Percentiles rank a stretch among this genome's conserved stretches.
Evolutionary conservation across 176 grass and related monocot species (phyloP).

Genomic region (Oryza meyeriana): DNA sequence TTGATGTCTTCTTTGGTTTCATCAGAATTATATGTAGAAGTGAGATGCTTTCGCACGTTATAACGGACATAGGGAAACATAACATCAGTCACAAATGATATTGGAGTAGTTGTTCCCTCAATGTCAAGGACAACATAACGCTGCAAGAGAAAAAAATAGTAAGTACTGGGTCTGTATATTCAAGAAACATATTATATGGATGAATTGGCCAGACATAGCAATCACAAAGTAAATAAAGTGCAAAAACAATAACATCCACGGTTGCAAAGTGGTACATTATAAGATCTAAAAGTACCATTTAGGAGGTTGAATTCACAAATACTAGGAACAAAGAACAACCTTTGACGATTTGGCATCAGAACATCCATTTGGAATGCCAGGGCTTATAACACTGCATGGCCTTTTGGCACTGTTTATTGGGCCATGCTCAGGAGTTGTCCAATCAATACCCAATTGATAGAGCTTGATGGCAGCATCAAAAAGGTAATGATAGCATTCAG

Average conservation of each 20-base stretch:
- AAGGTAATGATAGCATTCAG: slow-evolving; percentile 98
- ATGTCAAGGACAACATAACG: slow-evolving; percentile 83
- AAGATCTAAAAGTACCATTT: background rate
- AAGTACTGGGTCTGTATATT: background rate
- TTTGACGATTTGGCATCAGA: slow-evolving; percentile 45
- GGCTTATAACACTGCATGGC: slow-evolving; percentile 19
- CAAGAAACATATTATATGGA: background rate
- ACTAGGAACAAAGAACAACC: slow-evolving; percentile 47
- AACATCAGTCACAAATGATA: slow-evolving; percentile 91
- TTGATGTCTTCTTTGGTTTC: slow-evolving; percentile 95
- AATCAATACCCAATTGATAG: slow-evolving; percentile 87
- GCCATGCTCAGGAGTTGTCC: slow-evolving; percentile 74
- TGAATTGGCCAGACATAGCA: background rate
- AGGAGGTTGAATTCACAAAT: background rate
- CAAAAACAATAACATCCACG: background rate
- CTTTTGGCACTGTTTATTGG: slow-evolving; percentile 49
- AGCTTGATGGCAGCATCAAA: slow-evolving; percentile 89
- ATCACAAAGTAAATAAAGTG: slow-evolving; percentile 5
- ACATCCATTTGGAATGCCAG: slow-evolving; percentile 47
- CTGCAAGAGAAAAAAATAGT: slow-evolving; percentile 30
- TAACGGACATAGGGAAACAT: slow-evolving; percentile 94
- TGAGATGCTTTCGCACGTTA: slow-evolving; percentile 85
- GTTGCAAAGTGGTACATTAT: slow-evolving; percentile 5
- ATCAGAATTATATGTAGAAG: slow-evolving; percentile 61
- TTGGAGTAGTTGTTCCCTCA: slow-evolving; percentile 94